Base-by-base conservation (phyloP, 768 basidiomycete genomes). In the Mycena sanguinolenta region DNA sequence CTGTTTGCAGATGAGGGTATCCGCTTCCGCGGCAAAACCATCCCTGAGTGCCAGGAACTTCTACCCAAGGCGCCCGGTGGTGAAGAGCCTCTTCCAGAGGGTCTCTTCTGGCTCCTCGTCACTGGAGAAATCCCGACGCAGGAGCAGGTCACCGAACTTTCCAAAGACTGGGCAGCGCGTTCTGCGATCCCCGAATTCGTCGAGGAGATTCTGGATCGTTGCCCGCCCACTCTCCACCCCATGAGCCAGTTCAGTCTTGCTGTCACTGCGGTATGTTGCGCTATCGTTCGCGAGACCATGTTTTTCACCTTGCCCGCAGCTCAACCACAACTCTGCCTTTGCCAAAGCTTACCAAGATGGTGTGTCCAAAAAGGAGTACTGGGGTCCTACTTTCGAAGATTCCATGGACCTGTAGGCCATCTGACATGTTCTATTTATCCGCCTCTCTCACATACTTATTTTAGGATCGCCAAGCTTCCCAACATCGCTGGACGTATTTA, bases 181-280 rank as follows among this genome's bases (percentile, higher is more conserved):
- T 91, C 95, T 46, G 88, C 91, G 54, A 90, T 99, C 72, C 96
- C 97, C 53, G 92, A 93, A 70, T 97, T 97, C 75, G 93, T 99
- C n/a, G 96, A 98, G 82, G 96, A 98, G 77, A 89, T 98, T 75
- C 89, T 99, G 60, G 97, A 99, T 85, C 84, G 96, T 80, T 95
- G 94, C 83, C 94, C 94, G 23, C 91, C 93, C 59, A 97, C 96
- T 19, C 89, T 99, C 53, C 97, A 99, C 82, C 97, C 97, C 73
- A 99, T 99, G 97, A 96, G 94, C 82, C 97, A 99, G 84, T 98
- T 99, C 85, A 93, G 93, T 79, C 85, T 98, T 78, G 97, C 97
- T 68, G 95, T 97, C 75, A 98, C 97, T 73, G 96, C 97, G 34
- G 93, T 94, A 79, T 52, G 89, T 82, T 17, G 34, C 53, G 67